Percentiles rank a stretch among this genome's conserved stretches.
Evolutionary conservation across 2,329 filamentous ascomycete genomes (phyloP).

Genomic region (Arthrobotrys sinensis): DNA sequence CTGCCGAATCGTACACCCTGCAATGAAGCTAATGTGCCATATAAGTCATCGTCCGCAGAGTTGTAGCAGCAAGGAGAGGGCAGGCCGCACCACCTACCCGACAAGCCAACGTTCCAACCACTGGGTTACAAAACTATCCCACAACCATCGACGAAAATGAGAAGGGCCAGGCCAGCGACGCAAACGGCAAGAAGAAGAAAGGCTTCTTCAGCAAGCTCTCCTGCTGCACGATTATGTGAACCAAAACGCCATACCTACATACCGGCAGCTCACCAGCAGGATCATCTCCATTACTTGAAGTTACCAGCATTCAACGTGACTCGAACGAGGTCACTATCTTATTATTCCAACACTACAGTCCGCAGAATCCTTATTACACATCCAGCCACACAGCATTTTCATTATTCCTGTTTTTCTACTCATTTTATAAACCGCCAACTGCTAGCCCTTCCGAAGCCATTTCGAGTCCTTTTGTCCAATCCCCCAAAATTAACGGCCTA

Average conservation of each 20-base stretch:
- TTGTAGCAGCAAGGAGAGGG: slow-evolving; percentile 50
- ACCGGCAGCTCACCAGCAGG: neutral
- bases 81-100: slow-evolving; percentile 51
- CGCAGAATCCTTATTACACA: neutral
- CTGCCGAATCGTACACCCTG: neutral
- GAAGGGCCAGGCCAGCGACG: slow-evolving; percentile 34
- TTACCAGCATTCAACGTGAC: slow-evolving; percentile 16
- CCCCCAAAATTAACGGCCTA: slow-evolving; percentile 18
- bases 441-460: neutral
- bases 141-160: slow-evolving; percentile 42
- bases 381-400: neutral
- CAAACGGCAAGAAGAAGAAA: slow-evolving; percentile 44
- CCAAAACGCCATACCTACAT: neutral
- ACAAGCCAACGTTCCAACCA: slow-evolving; percentile 44
- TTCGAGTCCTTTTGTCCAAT: slow-evolving; percentile 8
- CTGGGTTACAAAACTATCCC: slow-evolving; percentile 52
- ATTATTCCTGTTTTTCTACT: neutral
- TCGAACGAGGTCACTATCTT: neutral
- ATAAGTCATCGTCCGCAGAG: slow-evolving; percentile 54
- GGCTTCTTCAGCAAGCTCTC: slow-evolving; percentile 48
- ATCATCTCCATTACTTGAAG: slow-evolving; percentile 11
- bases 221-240: slow-evolving; percentile 56
- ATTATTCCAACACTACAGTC: neutral
- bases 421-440: slow-evolving; percentile 9
- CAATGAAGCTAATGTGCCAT: slow-evolving; percentile 6